These are phyloP conservation scores for Sedum album DNA, from an alignment of 164 flowering plant species.

Conservation along the genomic window DNA sequence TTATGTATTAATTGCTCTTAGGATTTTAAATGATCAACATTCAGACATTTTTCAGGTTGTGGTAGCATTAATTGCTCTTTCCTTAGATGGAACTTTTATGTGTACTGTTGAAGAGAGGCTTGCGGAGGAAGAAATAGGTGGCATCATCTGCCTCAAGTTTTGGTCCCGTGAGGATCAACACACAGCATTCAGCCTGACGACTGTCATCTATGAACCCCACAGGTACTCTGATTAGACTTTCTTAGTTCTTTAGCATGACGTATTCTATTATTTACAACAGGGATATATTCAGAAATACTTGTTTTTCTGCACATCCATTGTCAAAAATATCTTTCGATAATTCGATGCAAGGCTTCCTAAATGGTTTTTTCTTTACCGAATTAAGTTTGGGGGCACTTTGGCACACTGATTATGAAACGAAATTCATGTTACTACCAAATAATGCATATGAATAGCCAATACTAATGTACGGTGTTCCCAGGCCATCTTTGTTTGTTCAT, in stretches of 20 bases:
- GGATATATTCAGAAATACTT: neutral
- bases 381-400: neutral
- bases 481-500: neutral
- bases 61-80: constrained; percentile 52
- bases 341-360: too few species aligned
- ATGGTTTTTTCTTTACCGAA: neutral
- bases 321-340: too few species aligned
- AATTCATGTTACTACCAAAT: neutral
- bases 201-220: constrained; percentile 93
- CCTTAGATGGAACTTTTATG: constrained; percentile 78
- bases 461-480: neutral
- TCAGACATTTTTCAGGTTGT: constrained; percentile 42
- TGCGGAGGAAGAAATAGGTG: constrained; percentile 85
- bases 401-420: neutral
- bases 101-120: constrained; percentile 70
- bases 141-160: constrained; percentile 74
- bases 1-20: too few species aligned
- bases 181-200: constrained; percentile 57
- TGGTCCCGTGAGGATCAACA: constrained; percentile 46
- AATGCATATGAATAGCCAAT: neutral
- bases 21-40: neutral
- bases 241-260: neutral
- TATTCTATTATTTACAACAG: neutral
- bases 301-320: neutral
- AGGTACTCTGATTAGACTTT: constrained; percentile 32